Evolutionary conservation across 1,139 yeast species (phyloP).

Genomic region (Hyphopichia fennica): DNA sequence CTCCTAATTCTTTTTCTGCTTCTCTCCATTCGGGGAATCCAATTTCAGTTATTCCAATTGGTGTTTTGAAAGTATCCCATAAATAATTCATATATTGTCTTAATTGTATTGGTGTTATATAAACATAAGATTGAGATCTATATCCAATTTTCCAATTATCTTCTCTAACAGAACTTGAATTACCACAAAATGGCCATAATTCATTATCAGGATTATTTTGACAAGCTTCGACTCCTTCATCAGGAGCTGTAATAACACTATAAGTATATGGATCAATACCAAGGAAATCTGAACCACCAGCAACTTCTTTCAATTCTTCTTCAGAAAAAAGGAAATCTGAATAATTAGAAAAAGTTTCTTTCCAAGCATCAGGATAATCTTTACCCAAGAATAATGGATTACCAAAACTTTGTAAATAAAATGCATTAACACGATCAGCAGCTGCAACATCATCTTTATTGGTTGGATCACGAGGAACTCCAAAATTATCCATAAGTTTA

Average conservation of each 20-base stretch:
- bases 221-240: conserved; percentile 18
- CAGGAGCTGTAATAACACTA: conserved; percentile 18
- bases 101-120: conserved; percentile 19
- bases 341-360: conserved; percentile 17
- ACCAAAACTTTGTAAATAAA: conserved; percentile 25
- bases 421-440: conserved; percentile 24
- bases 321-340: conserved; percentile 18
- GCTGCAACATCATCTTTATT: conserved; percentile 21
- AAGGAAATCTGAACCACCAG: conserved; percentile 28
- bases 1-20: conserved; percentile 20
- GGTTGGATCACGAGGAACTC: conserved; percentile 17
- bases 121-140: conserved; percentile 21
- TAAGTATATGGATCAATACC: conserved; percentile 39
- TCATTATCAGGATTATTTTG: conserved; percentile 13
- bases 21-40: conserved; percentile 37
- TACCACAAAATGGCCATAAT: conserved; percentile 22
- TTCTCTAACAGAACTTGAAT: conserved; percentile 12
- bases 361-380: conserved; percentile 28
- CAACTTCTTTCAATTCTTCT: conserved; percentile 22
- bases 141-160: conserved; percentile 32
- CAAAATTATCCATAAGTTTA: conserved; percentile 18
- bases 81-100: conserved; percentile 19
- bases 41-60: conserved; percentile 26
- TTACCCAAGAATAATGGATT: conserved; percentile 31
- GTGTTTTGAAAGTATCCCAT: conserved; percentile 20